These are phyloP conservation scores for Arabis alpina DNA, from an alignment of 345 rosid species.

Conservation along the genomic window DNA sequence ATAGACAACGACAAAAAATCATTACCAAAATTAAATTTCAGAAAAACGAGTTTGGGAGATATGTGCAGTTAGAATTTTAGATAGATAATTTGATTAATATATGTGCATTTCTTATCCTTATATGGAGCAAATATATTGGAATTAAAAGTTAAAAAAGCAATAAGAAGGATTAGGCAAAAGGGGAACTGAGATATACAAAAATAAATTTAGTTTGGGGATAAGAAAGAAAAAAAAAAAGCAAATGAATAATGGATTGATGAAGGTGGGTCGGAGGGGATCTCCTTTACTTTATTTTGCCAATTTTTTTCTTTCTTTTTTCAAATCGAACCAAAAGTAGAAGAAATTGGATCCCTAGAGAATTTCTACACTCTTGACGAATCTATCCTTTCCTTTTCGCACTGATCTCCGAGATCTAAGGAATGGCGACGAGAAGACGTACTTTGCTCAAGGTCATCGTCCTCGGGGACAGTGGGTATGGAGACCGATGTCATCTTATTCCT, in stretches of 20 bases:
- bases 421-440: slow-evolving; percentile 88
- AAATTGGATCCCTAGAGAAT: slow-evolving; percentile 28
- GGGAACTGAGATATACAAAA: no score
- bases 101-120: no score
- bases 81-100: no score
- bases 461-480: slow-evolving; percentile 92
- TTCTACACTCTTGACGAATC: background rate
- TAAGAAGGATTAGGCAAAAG: no score
- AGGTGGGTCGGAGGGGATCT: slow-evolving; percentile 1
- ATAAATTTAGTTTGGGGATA: no score
- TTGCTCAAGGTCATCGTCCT: slow-evolving; percentile 99
- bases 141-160: no score
- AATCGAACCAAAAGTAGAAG: slow-evolving; percentile 10
- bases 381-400: background rate
- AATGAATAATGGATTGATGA: background rate
- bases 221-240: background rate
- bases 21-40: no score
- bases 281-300: slow-evolving; percentile 26
- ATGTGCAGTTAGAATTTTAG: no score
- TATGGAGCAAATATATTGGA: no score
- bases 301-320: background rate
- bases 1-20: no score
- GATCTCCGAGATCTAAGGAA: slow-evolving; percentile 15
- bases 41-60: no score
- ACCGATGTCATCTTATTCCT: background rate